A percentile compares a stretch with the other conserved stretches of the same genome.
phyloP scores from a whole-genome alignment of 768 basidiomycete species.

The Amanita exitialis region DNA sequence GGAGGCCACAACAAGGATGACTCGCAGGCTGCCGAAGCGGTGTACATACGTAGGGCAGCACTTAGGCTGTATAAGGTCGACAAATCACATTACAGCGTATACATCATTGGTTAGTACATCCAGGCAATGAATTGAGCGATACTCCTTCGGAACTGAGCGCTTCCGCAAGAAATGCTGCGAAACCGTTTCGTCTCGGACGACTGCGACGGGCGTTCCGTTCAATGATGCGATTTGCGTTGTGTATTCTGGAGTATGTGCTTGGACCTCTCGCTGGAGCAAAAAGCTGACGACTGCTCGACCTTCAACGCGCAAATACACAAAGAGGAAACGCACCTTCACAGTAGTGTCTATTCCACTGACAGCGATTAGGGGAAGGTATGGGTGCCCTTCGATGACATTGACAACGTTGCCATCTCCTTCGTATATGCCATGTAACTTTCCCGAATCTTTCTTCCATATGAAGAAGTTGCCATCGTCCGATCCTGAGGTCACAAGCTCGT shows the following conservation, averaged over 20 bases:
- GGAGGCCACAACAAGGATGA: too few species aligned
- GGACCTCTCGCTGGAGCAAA: constrained; percentile 47
- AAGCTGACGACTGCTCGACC: constrained; percentile 28
- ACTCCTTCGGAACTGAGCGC: neutral
- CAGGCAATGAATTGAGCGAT: neutral
- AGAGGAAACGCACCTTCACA: constrained; percentile 49
- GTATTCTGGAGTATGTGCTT: constrained; percentile 45
- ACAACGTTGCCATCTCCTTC: constrained; percentile 79
- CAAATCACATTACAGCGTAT: neutral
- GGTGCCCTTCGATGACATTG: constrained; percentile 82
- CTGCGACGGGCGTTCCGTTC: constrained; percentile 36
- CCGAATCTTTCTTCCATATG: constrained; percentile 69
- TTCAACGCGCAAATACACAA: constrained; percentile 2
- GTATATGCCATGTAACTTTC: constrained; percentile 60
- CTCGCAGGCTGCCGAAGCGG: too few species aligned
- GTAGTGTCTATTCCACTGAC: constrained; percentile 82
- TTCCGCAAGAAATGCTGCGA: constrained; percentile 17
- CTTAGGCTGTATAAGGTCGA: neutral
- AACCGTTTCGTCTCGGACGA: constrained; percentile 18
- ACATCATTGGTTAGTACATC: constrained; percentile 6
- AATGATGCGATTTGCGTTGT: constrained; percentile 44
- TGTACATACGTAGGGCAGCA: neutral
- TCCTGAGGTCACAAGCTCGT: constrained; percentile 74
- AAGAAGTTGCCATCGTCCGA: constrained; percentile 87
- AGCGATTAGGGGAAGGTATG: constrained; percentile 71